A percentile compares a stretch with the other conserved stretches of the same genome.
Evolutionary conservation across 139 green algal genomes (phyloP).

Genomic region (Medakamo hakoo): DNA sequence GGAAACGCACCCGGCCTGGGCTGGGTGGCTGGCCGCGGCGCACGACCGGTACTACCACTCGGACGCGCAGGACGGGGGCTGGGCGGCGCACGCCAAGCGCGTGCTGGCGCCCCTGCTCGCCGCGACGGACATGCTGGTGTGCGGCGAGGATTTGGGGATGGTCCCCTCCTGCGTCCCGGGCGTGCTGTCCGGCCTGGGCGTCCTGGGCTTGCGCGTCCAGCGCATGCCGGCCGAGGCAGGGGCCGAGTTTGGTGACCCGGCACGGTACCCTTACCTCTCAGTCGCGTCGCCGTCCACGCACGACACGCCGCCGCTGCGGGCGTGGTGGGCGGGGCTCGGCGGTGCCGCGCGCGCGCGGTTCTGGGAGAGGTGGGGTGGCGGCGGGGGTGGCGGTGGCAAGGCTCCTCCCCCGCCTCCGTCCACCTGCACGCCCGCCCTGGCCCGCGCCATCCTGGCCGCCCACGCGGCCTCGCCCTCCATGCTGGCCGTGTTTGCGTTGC

Average conservation of each 20-base stretch:
- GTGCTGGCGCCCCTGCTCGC: constrained; percentile 68
- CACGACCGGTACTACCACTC: constrained; percentile 81
- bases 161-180: constrained; percentile 79
- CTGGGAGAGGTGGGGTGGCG: constrained; percentile 16
- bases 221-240: constrained; percentile 43
- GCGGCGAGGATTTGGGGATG: constrained; percentile 87
- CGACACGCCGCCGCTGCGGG: constrained; percentile 70
- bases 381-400: not conserved
- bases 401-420: constrained; percentile 15
- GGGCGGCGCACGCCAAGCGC: constrained; percentile 48
- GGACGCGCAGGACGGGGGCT: constrained; percentile 46
- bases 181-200: constrained; percentile 72
- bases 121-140: constrained; percentile 83
- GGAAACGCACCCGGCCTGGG: constrained; percentile 33
- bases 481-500: constrained; percentile 76
- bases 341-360: constrained; percentile 49
- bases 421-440: constrained; percentile 62
- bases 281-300: constrained; percentile 84
- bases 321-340: constrained; percentile 80
- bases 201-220: constrained; percentile 83
- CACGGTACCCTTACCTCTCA: constrained; percentile 54
- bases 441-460: constrained; percentile 61
- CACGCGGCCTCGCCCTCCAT: constrained; percentile 60
- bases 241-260: constrained; percentile 49
- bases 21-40: constrained; percentile 38